These are phyloP conservation scores for Rhododendron henanense DNA, from an alignment of 148 eudicot genomes.

Conservation along the genomic window DNA sequence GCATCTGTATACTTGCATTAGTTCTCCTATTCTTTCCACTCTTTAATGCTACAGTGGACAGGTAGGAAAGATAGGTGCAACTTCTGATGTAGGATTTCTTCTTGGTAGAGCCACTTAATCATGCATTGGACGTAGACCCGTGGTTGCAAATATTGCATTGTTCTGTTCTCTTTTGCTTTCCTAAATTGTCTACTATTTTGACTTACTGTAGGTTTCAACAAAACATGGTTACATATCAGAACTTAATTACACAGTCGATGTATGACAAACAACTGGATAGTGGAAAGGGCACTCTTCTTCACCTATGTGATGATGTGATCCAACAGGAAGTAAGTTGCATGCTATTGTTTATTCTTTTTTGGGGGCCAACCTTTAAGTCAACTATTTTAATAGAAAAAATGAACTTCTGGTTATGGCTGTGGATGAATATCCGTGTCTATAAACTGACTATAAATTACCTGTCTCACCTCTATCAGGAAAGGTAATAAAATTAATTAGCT, in stretches of 20 bases:
- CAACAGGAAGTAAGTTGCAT: slow-evolving; percentile 55
- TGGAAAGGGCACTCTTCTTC: slow-evolving; percentile 95
- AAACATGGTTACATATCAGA: slow-evolving; percentile 82
- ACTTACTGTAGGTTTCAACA: slow-evolving; percentile 66
- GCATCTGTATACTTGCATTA: neutral
- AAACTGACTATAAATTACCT: neutral
- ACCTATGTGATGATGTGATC: slow-evolving; percentile 66
- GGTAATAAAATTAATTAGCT: neutral
- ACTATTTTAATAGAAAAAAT: neutral
- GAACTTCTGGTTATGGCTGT: neutral
- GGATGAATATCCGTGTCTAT: neutral
- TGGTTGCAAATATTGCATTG: neutral
- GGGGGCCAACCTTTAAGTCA: neutral
- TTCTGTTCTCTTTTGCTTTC: neutral
- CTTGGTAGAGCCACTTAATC: neutral
- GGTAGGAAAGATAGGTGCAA: neutral
- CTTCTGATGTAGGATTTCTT: neutral
- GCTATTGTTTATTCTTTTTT: neutral
- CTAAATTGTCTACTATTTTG: slow-evolving; percentile 6
- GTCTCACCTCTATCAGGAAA: neutral
- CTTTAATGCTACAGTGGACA: neutral
- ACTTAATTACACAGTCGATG: slow-evolving; percentile 91
- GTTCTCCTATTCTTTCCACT: neutral
- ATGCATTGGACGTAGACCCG: neutral
- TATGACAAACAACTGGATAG: slow-evolving; percentile 98